Evolutionary conservation across 2,329 filamentous ascomycete genomes (phyloP), one percentile per base, ranked within the genome.

Genomic region (Arthroderma uncinatum): DNA sequence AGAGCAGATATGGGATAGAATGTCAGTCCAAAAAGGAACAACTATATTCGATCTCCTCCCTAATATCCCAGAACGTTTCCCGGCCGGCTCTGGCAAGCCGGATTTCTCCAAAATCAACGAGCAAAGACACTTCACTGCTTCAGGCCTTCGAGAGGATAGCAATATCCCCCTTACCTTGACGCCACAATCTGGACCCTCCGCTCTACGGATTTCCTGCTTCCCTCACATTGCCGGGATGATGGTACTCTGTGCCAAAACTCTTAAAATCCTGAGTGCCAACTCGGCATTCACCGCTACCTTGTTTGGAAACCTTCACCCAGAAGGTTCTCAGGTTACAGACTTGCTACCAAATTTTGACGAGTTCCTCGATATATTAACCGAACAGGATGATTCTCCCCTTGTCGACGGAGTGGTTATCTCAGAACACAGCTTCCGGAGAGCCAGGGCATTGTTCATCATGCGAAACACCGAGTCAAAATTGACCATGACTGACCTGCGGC

Each of bases 221-320:
- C 93, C 93, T 14, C 92, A 98, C 68, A 96, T 98, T 72, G 93
- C 93, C 57, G 93, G 93, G 53, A 96, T 98, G 66, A 84, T 98
- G 67, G 91, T 98, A 7, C 78, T 98, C 10, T 86, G 87, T n/a
- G 86, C 92, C 1, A 76, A 83, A 30, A 83, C 80, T 0, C 78
- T 97, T 62, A 82, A 82, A 53, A 87, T 98, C 65, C 87, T 87
- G 67, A 96, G 91, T 73, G 93, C 91, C 7, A 98, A 98, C 70
- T 88, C 89, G 2, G 92, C 94, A 19, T 97, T 98, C 67, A 94
- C 89, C 6, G 87, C 89, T 5, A 89, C 91, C 0, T 78, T 98
- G 2, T 98, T 98, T 69, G 93, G 93, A 2, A 84, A 94, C 69
- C 84, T 89, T 64, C 86, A 85, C 62, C 86, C 90, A 0, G 86